Percentiles rank a stretch among this genome's conserved stretches.
phyloP scores from a whole-genome alignment of 768 basidiomycete species.

The Melanogaster broomeanus region DNA sequence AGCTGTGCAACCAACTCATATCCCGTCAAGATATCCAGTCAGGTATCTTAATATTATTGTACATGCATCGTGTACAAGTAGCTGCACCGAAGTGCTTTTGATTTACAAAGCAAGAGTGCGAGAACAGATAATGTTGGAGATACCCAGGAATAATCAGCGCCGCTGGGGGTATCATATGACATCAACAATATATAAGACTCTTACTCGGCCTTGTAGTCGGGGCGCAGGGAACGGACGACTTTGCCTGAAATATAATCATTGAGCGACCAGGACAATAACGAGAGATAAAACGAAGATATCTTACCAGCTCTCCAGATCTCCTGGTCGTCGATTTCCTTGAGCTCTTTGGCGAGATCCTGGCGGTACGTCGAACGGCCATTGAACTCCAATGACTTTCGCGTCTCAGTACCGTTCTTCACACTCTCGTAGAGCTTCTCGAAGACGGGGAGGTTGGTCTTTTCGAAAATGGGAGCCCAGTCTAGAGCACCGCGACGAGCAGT shows the following conservation, averaged over 20 bases:
- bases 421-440: conserved; percentile 96
- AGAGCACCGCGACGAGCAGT: conserved; percentile 98
- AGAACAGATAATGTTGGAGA: conserved; percentile 4
- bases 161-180: conserved; percentile 12
- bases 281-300: conserved; percentile 19
- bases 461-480: conserved; percentile 98
- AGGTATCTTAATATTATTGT: conserved; percentile 1
- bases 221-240: conserved; percentile 85
- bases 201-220: conserved; percentile 76
- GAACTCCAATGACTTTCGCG: conserved; percentile 95
- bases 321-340: conserved; percentile 94
- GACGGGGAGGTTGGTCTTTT: conserved; percentile 90
- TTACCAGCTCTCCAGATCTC: conserved; percentile 97
- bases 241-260: conserved; percentile 53
- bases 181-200: not conserved
- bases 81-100: conserved; percentile 32
- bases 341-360: conserved; percentile 87
- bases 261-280: conserved; percentile 6
- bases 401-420: conserved; percentile 94
- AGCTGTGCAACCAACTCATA: too few relatives aligned
- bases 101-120: conserved; percentile 11
- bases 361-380: conserved; percentile 93
- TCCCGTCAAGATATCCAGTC: too few relatives aligned
- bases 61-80: conserved; percentile 18
- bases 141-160: not conserved